phyloP scores from a whole-genome alignment of 331 rosid genomes.

The Malus hybrid region DNA sequence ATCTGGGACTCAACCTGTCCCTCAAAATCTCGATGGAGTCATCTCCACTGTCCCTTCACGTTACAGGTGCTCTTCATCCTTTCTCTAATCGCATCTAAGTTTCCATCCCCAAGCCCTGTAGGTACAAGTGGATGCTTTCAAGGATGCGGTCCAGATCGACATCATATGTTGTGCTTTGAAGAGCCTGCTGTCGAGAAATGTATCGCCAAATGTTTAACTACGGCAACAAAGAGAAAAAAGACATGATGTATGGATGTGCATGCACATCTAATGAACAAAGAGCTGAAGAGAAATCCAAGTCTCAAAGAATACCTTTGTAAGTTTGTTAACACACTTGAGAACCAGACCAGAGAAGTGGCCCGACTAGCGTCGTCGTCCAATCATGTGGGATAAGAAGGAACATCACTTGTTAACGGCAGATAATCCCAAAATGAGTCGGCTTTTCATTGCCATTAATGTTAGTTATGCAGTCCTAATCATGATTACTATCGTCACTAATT shows the following conservation, averaged over 20 bases:
- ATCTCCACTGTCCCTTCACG: background rate
- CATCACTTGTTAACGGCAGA: too few species aligned
- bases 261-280: background rate
- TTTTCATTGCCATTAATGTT: too few species aligned
- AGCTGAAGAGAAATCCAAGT: too few species aligned
- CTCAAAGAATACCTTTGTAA: slow-evolving; percentile 53
- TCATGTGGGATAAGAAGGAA: too few species aligned
- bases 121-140: slow-evolving; percentile 94
- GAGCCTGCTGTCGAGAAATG: slow-evolving; percentile 45
- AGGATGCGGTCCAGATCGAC: slow-evolving; percentile 90
- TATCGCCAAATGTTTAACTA: too few species aligned
- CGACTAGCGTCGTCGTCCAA: too few species aligned
- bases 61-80: background rate
- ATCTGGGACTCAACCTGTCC: background rate
- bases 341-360: slow-evolving; percentile 61
- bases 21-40: background rate
- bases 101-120: slow-evolving; percentile 98
- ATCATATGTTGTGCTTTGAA: slow-evolving; percentile 88
- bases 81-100: too few species aligned
- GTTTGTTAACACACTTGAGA: slow-evolving; percentile 91
- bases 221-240: too few species aligned
- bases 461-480: too few species aligned
- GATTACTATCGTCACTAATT: too few species aligned
- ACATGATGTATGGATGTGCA: background rate
- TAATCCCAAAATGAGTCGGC: too few species aligned